Base-by-base conservation (phyloP, 2,329 filamentous ascomycete species). In the Dactylellina parvicollis region DNA sequence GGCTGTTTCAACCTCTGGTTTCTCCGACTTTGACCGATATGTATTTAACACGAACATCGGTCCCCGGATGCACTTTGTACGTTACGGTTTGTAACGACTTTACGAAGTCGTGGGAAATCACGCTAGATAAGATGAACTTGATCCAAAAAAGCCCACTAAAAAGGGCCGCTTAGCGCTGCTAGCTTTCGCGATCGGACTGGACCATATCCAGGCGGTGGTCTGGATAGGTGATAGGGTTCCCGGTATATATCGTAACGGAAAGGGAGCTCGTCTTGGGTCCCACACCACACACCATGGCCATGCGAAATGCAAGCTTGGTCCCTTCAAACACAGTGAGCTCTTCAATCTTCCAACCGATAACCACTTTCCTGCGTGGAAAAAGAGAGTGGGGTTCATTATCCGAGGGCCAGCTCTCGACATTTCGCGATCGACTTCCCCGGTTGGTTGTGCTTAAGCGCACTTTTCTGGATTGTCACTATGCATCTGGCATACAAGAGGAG, bases 241-340 rank as follows among this genome's bases (percentile, higher is more conserved):
- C 52, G 67, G 50, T 54, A 38, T 50, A 24, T 46, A 59, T 73
- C 60, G 40, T 47, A 36, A 44, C 52, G 24, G 61, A 59, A 34
- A 22, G 47, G 69, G 69, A 65, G 60, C 67, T 73, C 59, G 38
- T 62, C 69, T 66, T 66, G 60, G 60, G 54, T 55, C 50, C 54
- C 60, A 55, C 30, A 52, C 49, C 30, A 32, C 12, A 5, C 34
- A 5, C 34, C 52, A 46, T 38, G 61, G 38, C 56, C 65, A 42
- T 62, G 49, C 67, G 52, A n/a, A n/a, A 72, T 72, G 67, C 67
- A 72, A 42, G 50, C 54, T 72, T 28, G 57, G 67, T 64, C 67
- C 67, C 57, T 60, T 72, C 67, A 72, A 72, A 72, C 67, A 46
- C 26, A 72, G 67, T 60, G 67, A 72, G 67, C 67, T 72, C 67